Conservation (phyloP, 352 stramenopile species). For the Globisporangium uncinulatum region DNA sequence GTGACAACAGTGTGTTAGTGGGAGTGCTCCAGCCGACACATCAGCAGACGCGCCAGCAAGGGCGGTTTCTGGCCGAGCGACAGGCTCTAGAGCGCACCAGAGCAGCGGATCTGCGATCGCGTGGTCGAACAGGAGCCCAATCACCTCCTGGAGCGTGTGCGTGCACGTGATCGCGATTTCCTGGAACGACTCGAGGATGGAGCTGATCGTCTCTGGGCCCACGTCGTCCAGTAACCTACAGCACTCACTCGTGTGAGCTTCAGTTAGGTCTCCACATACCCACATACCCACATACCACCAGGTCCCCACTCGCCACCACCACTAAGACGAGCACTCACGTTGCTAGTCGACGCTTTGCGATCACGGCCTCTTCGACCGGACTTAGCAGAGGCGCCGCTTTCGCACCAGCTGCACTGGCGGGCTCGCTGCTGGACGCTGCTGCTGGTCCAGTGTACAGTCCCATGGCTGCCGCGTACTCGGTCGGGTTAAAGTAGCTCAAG, state of each 20-base stretch:
- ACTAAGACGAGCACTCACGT: slow-evolving; percentile 25
- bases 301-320: neutral
- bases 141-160: slow-evolving; percentile 65
- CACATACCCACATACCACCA: slow-evolving; percentile 3
- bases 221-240: slow-evolving; percentile 57
- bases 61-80: neutral
- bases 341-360: slow-evolving; percentile 40
- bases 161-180: slow-evolving; percentile 63
- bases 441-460: slow-evolving; percentile 45
- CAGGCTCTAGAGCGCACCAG: slow-evolving; percentile 31
- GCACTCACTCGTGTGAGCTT: no score
- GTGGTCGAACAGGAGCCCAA: slow-evolving; percentile 62
- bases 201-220: slow-evolving; percentile 25
- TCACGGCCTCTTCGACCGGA: slow-evolving; percentile 58
- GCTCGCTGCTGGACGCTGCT: neutral
- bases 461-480: slow-evolving; percentile 62
- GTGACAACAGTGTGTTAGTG: neutral
- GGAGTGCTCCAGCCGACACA: neutral
- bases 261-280: neutral
- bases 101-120: slow-evolving; percentile 53
- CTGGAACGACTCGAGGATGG: slow-evolving; percentile 50
- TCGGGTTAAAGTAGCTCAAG: slow-evolving; percentile 76
- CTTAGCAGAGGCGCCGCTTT: slow-evolving; percentile 24
- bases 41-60: no score
- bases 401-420: neutral